A percentile compares a stretch with the other conserved stretches of the same genome.
These are phyloP conservation scores for Solanum okadae DNA, from an alignment of 257 asterid genomes.

Conservation along the genomic window DNA sequence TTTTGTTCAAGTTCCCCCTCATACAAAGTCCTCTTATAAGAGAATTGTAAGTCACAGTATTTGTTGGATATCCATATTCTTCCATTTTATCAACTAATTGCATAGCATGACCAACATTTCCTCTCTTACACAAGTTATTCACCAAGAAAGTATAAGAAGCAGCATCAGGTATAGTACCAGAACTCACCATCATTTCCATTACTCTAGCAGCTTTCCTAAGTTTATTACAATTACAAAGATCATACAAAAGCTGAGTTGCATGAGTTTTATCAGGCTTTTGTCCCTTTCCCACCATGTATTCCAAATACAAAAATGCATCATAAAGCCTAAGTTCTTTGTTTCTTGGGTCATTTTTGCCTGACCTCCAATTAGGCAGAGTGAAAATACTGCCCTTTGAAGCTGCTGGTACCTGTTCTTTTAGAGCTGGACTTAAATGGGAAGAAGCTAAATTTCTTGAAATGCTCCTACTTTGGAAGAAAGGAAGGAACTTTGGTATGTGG, in stretches of 20 bases:
- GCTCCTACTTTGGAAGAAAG: constrained; percentile 22
- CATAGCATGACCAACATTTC: constrained; percentile 89
- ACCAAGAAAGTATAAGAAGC: constrained; percentile 68
- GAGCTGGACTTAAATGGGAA: constrained; percentile 12
- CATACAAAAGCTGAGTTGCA: constrained; percentile 65
- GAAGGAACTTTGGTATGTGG: constrained; percentile 31
- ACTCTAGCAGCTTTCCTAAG: constrained; percentile 69
- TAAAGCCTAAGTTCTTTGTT: constrained; percentile 45
- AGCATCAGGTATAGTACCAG: constrained; percentile 63
- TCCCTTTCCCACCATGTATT: constrained; percentile 70
- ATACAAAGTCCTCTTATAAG: constrained; percentile 77
- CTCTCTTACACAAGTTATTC: constrained; percentile 59
- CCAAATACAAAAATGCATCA: constrained; percentile 68
- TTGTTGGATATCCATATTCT: constrained; percentile 59
- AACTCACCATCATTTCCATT: constrained; percentile 72
- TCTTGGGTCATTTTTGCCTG: constrained; percentile 50
- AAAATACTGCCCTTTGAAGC: constrained; percentile 36
- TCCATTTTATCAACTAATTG: constrained; percentile 84
- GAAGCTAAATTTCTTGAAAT: constrained; percentile 35
- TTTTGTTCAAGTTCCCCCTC: constrained; percentile 56
- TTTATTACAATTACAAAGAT: constrained; percentile 70
- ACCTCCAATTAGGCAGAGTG: constrained; percentile 74
- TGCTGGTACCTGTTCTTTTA: neutral
- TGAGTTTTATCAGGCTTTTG: constrained; percentile 54
- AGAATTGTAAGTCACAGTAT: constrained; percentile 61